Base-by-base conservation (phyloP, 2,329 filamentous ascomycete species). In the Epicoccum sorghinum region DNA sequence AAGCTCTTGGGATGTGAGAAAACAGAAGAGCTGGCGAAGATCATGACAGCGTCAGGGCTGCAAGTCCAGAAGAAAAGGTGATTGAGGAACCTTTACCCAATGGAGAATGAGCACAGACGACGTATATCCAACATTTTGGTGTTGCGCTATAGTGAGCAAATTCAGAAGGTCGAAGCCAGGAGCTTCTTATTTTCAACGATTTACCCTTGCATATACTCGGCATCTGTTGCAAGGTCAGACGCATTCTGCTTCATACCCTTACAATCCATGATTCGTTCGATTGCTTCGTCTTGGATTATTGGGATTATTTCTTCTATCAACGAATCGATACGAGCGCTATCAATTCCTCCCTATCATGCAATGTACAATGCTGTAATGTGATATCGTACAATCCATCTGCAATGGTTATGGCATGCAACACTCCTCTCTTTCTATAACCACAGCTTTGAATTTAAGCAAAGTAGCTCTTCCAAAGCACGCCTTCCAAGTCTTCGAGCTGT, bases 401-500 rank as follows among this genome's bases (percentile, higher is more conserved):
- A 8, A 7, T 36, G 46, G n/a, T 14, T 13, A n/a, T 33, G 32
- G 2, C 32, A 33, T 4, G 4, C 32, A 33, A 12, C 24, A 14
- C 13, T 27, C 23, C 25, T 22, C 32, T 18, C 7, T 35, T 3
- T 12, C 12, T 2, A 12, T 2, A 9, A 3, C 22, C 5, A 14
- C 4, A 13, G 22, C 7, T 7, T n/a, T 13, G 10, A 4, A 13
- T 59, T 46, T 74, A 96, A 36, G 93, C 96, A 80, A 99, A 99
- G 74, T 99, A 99, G 75, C 93, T 98, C 87, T 99, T 99, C 95
- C 95, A 99, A 47, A 99, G 80, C 42, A 99, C 96, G 47, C 95
- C 95, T 68, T 97, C 93, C 55, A 99, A 76, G 71, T 98, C 93
- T 75, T 98, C 95, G 9, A 99, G 80, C 70, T 99, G 93, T 66